phyloP scores from a whole-genome alignment of 164 flowering plant species.

The Liriodendron chinense region DNA sequence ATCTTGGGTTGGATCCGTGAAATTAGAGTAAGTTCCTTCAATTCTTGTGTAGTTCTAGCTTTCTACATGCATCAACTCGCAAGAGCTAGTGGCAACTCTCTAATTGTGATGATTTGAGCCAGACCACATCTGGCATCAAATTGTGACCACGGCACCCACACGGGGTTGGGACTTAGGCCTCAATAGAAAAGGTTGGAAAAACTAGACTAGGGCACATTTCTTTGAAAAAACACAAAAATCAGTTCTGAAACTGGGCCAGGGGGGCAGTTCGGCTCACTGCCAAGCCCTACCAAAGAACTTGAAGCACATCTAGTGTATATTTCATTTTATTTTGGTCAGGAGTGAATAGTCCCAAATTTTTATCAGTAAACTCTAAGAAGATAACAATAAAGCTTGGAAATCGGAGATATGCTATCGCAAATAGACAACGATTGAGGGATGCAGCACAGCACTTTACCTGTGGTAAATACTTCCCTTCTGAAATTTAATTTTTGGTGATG shows the following conservation, averaged over 20 bases:
- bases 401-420: background rate
- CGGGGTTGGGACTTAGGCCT: too few relatives aligned
- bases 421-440: background rate
- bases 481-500: conserved; percentile 89
- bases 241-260: background rate
- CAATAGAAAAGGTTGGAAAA: too few relatives aligned
- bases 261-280: background rate
- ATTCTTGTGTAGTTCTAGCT: too few relatives aligned
- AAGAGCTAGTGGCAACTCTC: too few relatives aligned
- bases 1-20: too few relatives aligned
- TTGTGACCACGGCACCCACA: too few relatives aligned
- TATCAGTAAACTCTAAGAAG: background rate
- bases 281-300: background rate
- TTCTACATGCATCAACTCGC: too few relatives aligned
- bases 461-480: conserved; percentile 63
- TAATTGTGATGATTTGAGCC: too few relatives aligned
- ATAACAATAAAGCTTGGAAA: background rate
- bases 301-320: background rate
- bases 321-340: background rate
- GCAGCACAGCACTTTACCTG: conserved; percentile 41
- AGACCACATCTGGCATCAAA: too few relatives aligned
- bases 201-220: too few relatives aligned
- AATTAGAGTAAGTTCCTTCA: too few relatives aligned
- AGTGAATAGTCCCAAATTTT: background rate
- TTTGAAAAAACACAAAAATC: too few relatives aligned